Percentiles rank a stretch among this genome's conserved stretches.
phyloP scores from a whole-genome alignment of 345 rosid genomes.

The Ricinus communis region DNA sequence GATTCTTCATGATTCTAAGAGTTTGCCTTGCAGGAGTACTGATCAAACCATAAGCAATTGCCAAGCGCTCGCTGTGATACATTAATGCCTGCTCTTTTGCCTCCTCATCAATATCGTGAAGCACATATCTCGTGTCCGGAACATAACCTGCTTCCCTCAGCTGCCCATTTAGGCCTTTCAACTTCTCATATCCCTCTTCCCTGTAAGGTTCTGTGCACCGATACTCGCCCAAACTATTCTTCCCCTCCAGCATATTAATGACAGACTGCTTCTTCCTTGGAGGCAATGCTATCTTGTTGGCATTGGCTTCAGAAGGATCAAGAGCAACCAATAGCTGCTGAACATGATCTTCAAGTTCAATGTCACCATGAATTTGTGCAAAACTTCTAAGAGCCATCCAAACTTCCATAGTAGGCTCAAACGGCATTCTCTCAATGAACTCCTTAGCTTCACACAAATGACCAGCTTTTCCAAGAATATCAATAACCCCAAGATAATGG shows the following conservation, averaged over 20 bases:
- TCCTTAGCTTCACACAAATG: conserved; percentile 49
- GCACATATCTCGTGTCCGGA: conserved; percentile 60
- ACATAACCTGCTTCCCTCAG: conserved; percentile 59
- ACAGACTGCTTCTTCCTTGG: conserved; percentile 39
- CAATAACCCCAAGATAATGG: conserved; percentile 42
- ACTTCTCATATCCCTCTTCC: conserved; percentile 27
- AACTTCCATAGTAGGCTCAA: conserved; percentile 36
- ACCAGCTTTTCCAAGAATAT: conserved; percentile 43
- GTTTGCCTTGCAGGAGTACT: conserved; percentile 60
- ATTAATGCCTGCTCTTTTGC: conserved; percentile 63
- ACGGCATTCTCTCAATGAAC: conserved; percentile 49
- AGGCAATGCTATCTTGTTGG: conserved; percentile 27
- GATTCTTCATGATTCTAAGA: conserved; percentile 61
- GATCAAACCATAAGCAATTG: conserved; percentile 62
- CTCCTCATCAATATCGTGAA: conserved; percentile 62
- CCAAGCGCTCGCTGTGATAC: conserved; percentile 62
- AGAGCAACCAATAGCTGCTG: conserved; percentile 38
- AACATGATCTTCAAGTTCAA: conserved; percentile 46
- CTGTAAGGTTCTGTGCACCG: conserved; percentile 38
- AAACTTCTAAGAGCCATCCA: conserved; percentile 40
- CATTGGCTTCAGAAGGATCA: conserved; percentile 32
- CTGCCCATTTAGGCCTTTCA: conserved; percentile 58
- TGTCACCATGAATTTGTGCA: conserved; percentile 54
- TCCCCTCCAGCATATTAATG: conserved; percentile 54
- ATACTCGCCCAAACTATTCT: conserved; percentile 41